Percentiles rank a stretch among this genome's conserved stretches.
phyloP scores from a whole-genome alignment of 1,139 yeast genomes.

The Candida albicans region DNA sequence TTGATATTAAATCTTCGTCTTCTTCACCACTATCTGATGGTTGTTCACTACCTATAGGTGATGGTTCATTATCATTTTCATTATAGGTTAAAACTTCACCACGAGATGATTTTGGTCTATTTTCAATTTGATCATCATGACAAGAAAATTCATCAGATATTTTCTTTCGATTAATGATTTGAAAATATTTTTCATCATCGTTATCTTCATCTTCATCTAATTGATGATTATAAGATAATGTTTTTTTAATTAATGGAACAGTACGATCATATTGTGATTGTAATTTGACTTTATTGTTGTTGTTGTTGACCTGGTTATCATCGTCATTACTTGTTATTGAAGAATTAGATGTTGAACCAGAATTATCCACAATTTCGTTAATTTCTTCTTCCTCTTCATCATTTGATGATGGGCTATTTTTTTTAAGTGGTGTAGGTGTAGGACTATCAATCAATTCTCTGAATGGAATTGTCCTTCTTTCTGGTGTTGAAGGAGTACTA shows the following conservation, averaged over 20 bases:
- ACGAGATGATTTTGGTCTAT: constrained; percentile 33
- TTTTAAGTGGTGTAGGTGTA: constrained; percentile 17
- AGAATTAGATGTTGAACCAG: constrained; percentile 15
- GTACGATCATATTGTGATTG: constrained; percentile 26
- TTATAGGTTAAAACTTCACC: constrained; percentile 26
- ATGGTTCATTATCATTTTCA: constrained; percentile 10
- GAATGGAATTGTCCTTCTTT: constrained; percentile 2
- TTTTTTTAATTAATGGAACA: constrained; percentile 28
- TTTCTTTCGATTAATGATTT: constrained; percentile 13
- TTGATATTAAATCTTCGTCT: neutral
- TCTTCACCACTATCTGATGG: constrained; percentile 1
- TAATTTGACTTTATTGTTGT: no score
- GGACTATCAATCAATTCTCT: constrained; percentile 11
- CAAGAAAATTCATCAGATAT: constrained; percentile 8
- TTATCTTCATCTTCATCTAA: constrained; percentile 2
- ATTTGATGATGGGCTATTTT: constrained; percentile 8
- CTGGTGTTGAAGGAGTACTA: neutral
- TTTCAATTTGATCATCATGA: constrained; percentile 9
- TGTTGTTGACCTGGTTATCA: no score
- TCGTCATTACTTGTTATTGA: constrained; percentile 4
- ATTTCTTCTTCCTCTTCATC: constrained; percentile 1
- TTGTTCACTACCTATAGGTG: constrained; percentile 3
- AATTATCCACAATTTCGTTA: constrained; percentile 6
- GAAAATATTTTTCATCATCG: constrained; percentile 14
- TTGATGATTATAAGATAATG: constrained; percentile 17